phyloP scores from a whole-genome alignment of 306 rosid species.

The Corylus avellana region DNA sequence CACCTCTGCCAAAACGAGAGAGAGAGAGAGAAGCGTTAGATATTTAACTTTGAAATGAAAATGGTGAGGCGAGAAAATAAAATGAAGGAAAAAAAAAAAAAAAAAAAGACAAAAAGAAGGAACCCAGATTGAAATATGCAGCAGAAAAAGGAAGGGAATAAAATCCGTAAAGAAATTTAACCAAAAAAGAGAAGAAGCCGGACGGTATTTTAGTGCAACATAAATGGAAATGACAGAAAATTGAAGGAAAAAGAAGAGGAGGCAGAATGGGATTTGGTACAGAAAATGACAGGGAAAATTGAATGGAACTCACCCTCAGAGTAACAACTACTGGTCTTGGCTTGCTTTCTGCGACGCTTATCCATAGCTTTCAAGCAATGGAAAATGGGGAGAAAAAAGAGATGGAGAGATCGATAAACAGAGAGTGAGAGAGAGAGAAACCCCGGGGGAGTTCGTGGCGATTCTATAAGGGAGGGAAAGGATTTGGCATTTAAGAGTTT shows the following conservation, averaged over 20 bases:
- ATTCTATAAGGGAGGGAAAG: not conserved
- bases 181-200: not conserved
- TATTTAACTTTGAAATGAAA: not conserved
- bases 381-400: not conserved
- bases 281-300: not conserved
- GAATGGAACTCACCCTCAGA: conserved; percentile 38
- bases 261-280: conserved; percentile 9
- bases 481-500: conserved; percentile 25
- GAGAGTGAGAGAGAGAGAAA: too few species aligned
- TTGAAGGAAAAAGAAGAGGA: not conserved
- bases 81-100: not conserved
- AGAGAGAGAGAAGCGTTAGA: not conserved
- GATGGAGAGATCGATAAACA: not conserved
- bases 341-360: conserved; percentile 41
- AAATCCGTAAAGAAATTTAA: not conserved
- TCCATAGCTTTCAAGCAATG: conserved; percentile 27
- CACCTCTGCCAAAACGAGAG: conserved; percentile 42
- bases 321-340: conserved; percentile 24
- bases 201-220: not conserved
- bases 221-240: not conserved
- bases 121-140: not conserved
- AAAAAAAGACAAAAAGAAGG: not conserved
- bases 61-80: not conserved
- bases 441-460: not conserved
- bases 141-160: not conserved